A percentile compares a stretch with the other conserved stretches of the same genome.
These are phyloP conservation scores for Cladophialophora yegresii DNA, from an alignment of 2,329 filamentous ascomycete species.

Conservation along the genomic window DNA sequence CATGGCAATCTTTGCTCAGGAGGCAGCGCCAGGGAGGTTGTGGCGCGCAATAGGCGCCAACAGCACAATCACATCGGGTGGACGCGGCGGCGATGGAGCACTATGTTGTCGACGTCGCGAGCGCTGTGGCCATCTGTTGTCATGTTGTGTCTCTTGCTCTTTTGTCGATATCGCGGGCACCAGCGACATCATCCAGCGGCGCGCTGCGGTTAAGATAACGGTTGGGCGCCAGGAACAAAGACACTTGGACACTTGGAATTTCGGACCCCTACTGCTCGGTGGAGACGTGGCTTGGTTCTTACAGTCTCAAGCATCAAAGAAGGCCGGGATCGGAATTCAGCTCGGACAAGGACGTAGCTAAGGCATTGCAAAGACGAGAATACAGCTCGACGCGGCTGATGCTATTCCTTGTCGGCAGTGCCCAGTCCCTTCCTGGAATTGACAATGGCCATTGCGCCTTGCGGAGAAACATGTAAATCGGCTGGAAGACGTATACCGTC, in stretches of 20 bases:
- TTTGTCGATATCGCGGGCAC: too few species aligned
- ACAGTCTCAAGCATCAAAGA: background rate
- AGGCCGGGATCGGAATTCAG: background rate
- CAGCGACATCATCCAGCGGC: too few species aligned
- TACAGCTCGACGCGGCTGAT: background rate
- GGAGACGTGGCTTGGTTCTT: background rate
- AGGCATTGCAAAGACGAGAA: background rate
- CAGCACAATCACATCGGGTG: too few species aligned
- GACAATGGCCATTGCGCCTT: background rate
- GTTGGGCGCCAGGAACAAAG: too few species aligned
- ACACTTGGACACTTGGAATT: too few species aligned
- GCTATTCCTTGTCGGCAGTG: background rate
- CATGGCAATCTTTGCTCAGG: background rate
- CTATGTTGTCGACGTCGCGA: too few species aligned
- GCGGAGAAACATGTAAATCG: constrained; percentile 26
- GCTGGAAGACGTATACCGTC: constrained; percentile 40
- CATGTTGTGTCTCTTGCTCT: too few species aligned
- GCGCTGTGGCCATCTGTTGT: too few species aligned
- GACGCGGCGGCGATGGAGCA: too few species aligned
- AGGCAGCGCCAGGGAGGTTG: too few species aligned
- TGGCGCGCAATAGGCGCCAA: too few species aligned
- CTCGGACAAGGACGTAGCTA: background rate
- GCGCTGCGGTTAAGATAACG: too few species aligned
- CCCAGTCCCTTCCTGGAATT: background rate
- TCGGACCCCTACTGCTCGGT: background rate